These are phyloP conservation scores for Myriosclerotinia duriaeana DNA, from an alignment of 2,329 filamentous ascomycete species.

Conservation along the genomic window DNA sequence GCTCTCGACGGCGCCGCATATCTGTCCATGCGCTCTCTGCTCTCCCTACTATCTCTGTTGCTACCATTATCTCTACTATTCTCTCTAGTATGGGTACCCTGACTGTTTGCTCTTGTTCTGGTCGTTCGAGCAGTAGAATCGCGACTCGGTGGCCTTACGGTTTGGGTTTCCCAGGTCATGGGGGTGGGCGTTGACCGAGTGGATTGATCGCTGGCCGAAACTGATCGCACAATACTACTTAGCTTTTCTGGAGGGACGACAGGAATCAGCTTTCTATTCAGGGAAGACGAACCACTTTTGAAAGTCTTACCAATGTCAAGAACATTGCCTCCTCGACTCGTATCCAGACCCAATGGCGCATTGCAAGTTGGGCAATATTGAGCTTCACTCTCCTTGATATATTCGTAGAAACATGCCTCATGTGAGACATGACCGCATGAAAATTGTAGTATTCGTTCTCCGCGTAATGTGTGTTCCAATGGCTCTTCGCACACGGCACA, in stretches of 20 bases:
- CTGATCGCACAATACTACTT: constrained; percentile 85
- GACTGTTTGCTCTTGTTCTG: constrained; percentile 38
- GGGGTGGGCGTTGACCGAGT: constrained; percentile 50
- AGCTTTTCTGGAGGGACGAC: constrained; percentile 71
- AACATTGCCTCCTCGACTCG: constrained; percentile 88
- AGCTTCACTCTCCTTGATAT: constrained; percentile 89
- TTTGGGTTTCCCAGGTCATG: constrained; percentile 65
- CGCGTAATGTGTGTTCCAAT: constrained; percentile 88
- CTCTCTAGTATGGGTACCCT: constrained; percentile 40
- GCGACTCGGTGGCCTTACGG: constrained; percentile 54
- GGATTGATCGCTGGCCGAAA: constrained; percentile 61
- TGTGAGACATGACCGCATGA: constrained; percentile 97
- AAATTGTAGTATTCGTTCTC: constrained; percentile 92
- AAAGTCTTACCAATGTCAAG: constrained; percentile 73
- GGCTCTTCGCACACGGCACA: constrained; percentile 97
- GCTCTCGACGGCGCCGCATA: constrained; percentile 38
- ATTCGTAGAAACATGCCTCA: constrained; percentile 98
- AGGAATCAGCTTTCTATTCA: constrained; percentile 31
- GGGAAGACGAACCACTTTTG: constrained; percentile 40
- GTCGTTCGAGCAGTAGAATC: constrained; percentile 36
- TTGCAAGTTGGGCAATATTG: constrained; percentile 94
- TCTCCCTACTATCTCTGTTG: constrained; percentile 44
- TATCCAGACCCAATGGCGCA: constrained; percentile 85
- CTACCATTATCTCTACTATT: constrained; percentile 40
- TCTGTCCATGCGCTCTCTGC: constrained; percentile 51